Conservation (phyloP, 805 yeast species). For the Wickerhamiella dianesei region DNA sequence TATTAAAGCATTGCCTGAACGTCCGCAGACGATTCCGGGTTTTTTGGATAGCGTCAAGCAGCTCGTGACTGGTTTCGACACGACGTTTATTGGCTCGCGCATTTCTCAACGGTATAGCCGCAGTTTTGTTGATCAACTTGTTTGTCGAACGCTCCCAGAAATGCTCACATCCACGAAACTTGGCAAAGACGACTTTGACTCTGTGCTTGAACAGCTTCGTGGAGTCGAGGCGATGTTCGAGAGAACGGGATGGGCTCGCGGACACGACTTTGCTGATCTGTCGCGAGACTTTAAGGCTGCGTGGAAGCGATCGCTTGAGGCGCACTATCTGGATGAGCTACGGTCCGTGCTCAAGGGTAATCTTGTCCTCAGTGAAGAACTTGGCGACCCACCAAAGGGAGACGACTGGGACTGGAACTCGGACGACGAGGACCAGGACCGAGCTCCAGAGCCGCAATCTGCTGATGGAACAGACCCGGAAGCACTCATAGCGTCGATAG, state of each 20-base stretch:
- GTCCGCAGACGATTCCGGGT: not conserved
- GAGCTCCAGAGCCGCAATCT: not conserved
- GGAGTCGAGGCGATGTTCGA: not conserved
- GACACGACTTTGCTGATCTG: constrained; percentile 3
- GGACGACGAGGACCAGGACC: constrained; percentile 13
- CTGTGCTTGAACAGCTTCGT: not conserved
- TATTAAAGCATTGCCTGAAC: not conserved
- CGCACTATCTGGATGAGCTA: constrained; percentile 7
- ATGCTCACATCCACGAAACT: not conserved
- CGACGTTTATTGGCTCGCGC: not conserved
- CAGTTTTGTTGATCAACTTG: not conserved
- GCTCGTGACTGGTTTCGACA: not conserved
- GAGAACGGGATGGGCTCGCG: constrained; percentile 4
- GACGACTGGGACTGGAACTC: constrained; percentile 20
- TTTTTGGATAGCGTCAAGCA: not conserved
- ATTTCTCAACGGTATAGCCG: not conserved
- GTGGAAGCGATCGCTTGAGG: constrained; percentile 8
- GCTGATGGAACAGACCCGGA: constrained; percentile 1
- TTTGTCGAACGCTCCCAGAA: not conserved
- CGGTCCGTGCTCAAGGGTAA: constrained; percentile 7
- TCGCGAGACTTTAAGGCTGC: constrained; percentile 3
- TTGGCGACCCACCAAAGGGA: not conserved
- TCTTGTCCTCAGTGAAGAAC: not conserved
- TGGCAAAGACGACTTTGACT: not conserved
- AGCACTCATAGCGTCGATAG: not conserved